Conservation (phyloP, 768 basidiomycete species). For the Trametes cinnabarina region DNA sequence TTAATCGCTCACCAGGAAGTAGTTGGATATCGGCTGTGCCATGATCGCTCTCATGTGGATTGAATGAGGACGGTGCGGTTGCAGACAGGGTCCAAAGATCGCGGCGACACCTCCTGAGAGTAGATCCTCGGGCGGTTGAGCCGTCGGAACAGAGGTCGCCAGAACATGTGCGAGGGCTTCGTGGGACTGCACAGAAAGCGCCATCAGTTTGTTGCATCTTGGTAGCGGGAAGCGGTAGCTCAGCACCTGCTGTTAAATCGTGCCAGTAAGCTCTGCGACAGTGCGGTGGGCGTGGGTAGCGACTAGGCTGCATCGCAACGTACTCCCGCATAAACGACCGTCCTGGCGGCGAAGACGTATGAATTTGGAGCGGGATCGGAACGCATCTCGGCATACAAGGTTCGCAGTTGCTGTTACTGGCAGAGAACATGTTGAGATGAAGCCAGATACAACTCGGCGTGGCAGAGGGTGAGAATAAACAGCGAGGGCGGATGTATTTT, state of each 20-base stretch:
- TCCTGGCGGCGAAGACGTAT: background rate
- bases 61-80: background rate
- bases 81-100: background rate
- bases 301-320: background rate
- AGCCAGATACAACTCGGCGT: background rate
- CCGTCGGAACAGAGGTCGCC: background rate
- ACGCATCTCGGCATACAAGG: background rate
- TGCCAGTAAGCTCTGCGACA: background rate
- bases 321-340: constrained; percentile 1
- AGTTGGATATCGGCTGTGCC: background rate
- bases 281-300: background rate
- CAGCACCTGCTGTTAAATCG: background rate
- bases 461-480: constrained; percentile 16
- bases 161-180: background rate
- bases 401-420: constrained; percentile 1
- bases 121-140: background rate
- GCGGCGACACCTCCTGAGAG: background rate
- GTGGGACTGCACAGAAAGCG: background rate
- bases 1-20: background rate
- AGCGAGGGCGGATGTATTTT: constrained; percentile 8
- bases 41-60: constrained; percentile 5
- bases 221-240: background rate
- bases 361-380: constrained; percentile 13
- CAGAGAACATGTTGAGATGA: constrained; percentile 9
- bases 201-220: background rate